Percentiles rank a stretch among this genome's conserved stretches.
Conservation (phyloP, 1,284 basidiomycete species). For the Malassezia yamatoensis region DNA sequence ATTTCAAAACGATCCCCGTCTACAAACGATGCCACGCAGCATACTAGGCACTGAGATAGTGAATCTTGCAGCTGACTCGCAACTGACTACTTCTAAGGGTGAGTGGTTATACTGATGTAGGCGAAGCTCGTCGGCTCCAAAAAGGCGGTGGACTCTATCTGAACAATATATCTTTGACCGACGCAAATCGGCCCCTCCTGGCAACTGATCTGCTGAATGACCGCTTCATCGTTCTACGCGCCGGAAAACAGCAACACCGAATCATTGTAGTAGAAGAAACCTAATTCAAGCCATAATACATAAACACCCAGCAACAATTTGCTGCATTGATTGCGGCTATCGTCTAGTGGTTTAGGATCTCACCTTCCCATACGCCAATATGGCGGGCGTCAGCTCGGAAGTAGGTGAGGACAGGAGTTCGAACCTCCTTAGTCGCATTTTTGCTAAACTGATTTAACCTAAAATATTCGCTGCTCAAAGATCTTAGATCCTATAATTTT, state of each 20-base stretch:
- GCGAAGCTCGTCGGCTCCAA: conserved; percentile 14
- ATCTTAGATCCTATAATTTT: background rate
- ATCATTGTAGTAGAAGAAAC: background rate
- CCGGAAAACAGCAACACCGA: conserved; percentile 15
- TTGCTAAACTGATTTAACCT: conserved; percentile 5
- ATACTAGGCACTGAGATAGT: background rate
- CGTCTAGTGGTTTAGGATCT: conserved; percentile 24
- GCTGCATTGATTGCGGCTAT: conserved; percentile 9
- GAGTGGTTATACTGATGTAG: conserved; percentile 11
- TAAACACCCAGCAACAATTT: too few relatives aligned
- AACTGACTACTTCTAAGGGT: conserved; percentile 12
- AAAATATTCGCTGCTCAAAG: background rate
- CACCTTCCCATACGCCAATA: conserved; percentile 18
- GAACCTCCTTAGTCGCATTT: conserved; percentile 20
- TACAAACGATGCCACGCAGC: conserved; percentile 7
- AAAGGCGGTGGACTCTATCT: conserved; percentile 17
- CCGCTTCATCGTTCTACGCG: conserved; percentile 13
- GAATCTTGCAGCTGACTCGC: background rate
- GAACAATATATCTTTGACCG: conserved; percentile 9
- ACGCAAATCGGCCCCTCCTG: background rate
- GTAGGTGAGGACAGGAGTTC: conserved; percentile 21
- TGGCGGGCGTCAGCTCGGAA: conserved; percentile 16
- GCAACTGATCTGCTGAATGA: conserved; percentile 3
- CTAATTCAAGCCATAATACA: too few relatives aligned
- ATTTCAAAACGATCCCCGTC: conserved; percentile 55